Conservation (phyloP, 345 rosid genomes). For the Gossypium stocksii region DNA sequence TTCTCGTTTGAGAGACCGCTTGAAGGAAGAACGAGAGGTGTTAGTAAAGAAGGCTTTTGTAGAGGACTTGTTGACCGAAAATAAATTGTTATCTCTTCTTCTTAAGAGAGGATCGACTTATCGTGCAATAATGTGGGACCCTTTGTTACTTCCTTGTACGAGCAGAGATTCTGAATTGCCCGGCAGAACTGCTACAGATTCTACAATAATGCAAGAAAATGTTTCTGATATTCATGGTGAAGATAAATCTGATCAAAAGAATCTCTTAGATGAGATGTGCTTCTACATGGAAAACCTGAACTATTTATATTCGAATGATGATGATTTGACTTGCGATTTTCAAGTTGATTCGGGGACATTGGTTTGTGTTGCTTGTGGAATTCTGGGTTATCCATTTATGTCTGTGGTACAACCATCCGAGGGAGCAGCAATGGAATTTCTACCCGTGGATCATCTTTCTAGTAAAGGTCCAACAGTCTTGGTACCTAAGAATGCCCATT, state of each 20-base stretch:
- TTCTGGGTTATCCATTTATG: slow-evolving; percentile 99
- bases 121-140: slow-evolving; percentile 72
- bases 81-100: slow-evolving; percentile 52
- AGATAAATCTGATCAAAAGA: slow-evolving; percentile 30
- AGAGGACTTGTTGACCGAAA: slow-evolving; percentile 75
- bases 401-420: slow-evolving; percentile 75
- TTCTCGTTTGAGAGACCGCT: slow-evolving; percentile 94
- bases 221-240: slow-evolving; percentile 31
- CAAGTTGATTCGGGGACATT: slow-evolving; percentile 87
- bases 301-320: slow-evolving; percentile 59
- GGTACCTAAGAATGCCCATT: slow-evolving; percentile 15
- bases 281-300: slow-evolving; percentile 76
- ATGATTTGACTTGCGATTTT: slow-evolving; percentile 73
- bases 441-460: slow-evolving; percentile 21
- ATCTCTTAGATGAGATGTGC: slow-evolving; percentile 73
- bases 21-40: slow-evolving; percentile 82
- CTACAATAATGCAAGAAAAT: slow-evolving; percentile 32
- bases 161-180: slow-evolving; percentile 44
- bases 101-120: slow-evolving; percentile 43
- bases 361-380: slow-evolving; percentile 94
- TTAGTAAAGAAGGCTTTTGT: slow-evolving; percentile 87
- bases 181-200: slow-evolving; percentile 23
- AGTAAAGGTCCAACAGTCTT: slow-evolving; percentile 15
- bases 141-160: slow-evolving; percentile 63
- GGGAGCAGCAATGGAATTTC: slow-evolving; percentile 37